These are phyloP conservation scores for Aspergillus nidulans DNA, from an alignment of 495 filamentous ascomycete species.

Conservation along the genomic window DNA sequence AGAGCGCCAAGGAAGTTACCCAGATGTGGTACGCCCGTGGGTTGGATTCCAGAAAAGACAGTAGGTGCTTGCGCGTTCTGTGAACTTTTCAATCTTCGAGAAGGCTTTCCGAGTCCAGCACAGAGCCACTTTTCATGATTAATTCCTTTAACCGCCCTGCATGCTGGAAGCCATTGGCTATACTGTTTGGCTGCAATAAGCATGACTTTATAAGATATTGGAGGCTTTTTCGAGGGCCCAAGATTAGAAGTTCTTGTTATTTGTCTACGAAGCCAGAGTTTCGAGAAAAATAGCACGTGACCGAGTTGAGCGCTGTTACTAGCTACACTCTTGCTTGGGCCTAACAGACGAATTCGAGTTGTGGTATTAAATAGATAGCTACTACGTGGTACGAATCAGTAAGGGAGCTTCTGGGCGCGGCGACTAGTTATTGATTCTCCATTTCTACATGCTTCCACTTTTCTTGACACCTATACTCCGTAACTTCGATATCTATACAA, in stretches of 20 bases:
- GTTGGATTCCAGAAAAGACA: conserved; percentile 95
- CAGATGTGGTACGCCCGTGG: conserved; percentile 90
- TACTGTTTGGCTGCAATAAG: not conserved
- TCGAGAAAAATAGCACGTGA: too few relatives aligned
- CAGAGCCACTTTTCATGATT: not conserved
- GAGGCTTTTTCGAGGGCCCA: not conserved
- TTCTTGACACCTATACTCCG: too few relatives aligned
- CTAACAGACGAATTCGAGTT: too few relatives aligned
- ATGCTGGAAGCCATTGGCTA: not conserved
- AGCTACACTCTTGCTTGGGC: too few relatives aligned
- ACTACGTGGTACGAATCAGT: too few relatives aligned
- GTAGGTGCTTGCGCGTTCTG: conserved; percentile 6
- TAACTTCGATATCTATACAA: too few relatives aligned
- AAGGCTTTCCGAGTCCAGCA: not conserved
- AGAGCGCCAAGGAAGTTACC: conserved; percentile 97
- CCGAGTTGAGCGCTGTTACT: too few relatives aligned
- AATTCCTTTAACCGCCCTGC: not conserved
- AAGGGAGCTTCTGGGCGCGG: too few relatives aligned
- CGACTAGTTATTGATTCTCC: too few relatives aligned
- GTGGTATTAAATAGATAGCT: too few relatives aligned
- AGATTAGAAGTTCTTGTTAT: not conserved
- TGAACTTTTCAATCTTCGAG: conserved; percentile 12
- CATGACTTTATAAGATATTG: not conserved
- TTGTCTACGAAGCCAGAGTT: too few relatives aligned
- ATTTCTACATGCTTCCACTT: too few relatives aligned